These are phyloP conservation scores for Perkinsela sp. DNA, from an alignment of 208 protist species.

Conservation along the genomic window DNA sequence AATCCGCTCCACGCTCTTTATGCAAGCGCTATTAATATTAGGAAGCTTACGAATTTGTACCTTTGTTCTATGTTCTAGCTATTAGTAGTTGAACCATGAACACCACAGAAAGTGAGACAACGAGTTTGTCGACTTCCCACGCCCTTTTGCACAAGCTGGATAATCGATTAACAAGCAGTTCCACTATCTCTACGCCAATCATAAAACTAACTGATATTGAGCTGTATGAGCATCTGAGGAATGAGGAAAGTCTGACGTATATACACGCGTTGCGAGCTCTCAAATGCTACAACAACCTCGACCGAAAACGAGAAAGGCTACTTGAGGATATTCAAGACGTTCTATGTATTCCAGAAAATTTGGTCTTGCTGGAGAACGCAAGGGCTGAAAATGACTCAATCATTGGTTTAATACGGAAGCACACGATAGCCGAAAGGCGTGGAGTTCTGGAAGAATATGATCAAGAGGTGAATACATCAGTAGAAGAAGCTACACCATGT, in stretches of 20 bases:
- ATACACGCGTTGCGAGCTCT: not conserved
- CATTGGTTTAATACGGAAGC: not conserved
- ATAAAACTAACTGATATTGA: not conserved
- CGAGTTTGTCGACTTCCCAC: too few species aligned
- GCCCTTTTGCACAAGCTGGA: not conserved
- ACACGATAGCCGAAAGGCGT: not conserved
- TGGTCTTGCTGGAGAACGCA: not conserved
- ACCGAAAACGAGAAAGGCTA: not conserved
- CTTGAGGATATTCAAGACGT: not conserved
- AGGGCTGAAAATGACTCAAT: not conserved
- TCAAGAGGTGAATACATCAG: not conserved
- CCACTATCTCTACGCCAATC: not conserved
- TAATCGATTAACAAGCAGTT: not conserved
- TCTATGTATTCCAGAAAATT: not conserved
- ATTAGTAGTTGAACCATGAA: too few species aligned
- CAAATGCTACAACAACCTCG: not conserved
- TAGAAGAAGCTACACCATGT: not conserved
- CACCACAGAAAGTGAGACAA: too few species aligned
- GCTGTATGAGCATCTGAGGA: not conserved
- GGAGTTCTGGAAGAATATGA: not conserved
- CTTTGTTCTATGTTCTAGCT: too few species aligned
- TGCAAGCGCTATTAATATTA: too few species aligned
- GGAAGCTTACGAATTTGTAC: too few species aligned
- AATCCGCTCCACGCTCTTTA: too few species aligned
- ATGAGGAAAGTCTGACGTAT: not conserved